Evolutionary conservation across 1,139 yeast species (phyloP).

Genomic region (Meyerozyma sp.): DNA sequence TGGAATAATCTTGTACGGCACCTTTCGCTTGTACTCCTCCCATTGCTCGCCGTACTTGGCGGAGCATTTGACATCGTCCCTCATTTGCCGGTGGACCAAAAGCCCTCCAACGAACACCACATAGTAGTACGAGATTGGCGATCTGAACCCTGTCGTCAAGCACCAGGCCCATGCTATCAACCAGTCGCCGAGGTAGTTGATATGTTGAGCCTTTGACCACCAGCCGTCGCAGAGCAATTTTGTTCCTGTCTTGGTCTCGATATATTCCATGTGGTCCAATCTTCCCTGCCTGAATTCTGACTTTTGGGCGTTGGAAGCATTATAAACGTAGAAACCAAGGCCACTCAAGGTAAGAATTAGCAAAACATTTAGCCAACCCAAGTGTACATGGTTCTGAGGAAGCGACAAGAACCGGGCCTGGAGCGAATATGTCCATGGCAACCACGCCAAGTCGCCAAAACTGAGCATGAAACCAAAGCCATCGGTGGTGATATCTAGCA

Average conservation of each 20-base stretch:
- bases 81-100: slow-evolving; percentile 76
- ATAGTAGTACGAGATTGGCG: slow-evolving; percentile 84
- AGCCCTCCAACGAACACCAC: slow-evolving; percentile 76
- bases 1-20: slow-evolving; percentile 89
- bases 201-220: slow-evolving; percentile 94
- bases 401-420: slow-evolving; percentile 79
- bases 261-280: slow-evolving; percentile 53
- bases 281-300: slow-evolving; percentile 78
- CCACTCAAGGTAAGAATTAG: slow-evolving; percentile 41
- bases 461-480: slow-evolving; percentile 96
- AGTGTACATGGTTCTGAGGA: slow-evolving; percentile 44
- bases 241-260: slow-evolving; percentile 73
- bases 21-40: slow-evolving; percentile 71
- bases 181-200: slow-evolving; percentile 96
- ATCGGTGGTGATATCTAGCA: slow-evolving; percentile 95
- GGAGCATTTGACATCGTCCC: slow-evolving; percentile 90
- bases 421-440: slow-evolving; percentile 88
- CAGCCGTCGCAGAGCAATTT: slow-evolving; percentile 83
- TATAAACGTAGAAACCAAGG: slow-evolving; percentile 77
- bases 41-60: slow-evolving; percentile 82
- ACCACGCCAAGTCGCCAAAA: slow-evolving; percentile 89
- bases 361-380: slow-evolving; percentile 39
- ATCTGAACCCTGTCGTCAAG: slow-evolving; percentile 76
- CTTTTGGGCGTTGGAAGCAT: slow-evolving; percentile 78
- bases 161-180: slow-evolving; percentile 90